Evolutionary conservation across 2,329 filamentous ascomycete species (phyloP).

Genomic region (Colletotrichum sp.): DNA sequence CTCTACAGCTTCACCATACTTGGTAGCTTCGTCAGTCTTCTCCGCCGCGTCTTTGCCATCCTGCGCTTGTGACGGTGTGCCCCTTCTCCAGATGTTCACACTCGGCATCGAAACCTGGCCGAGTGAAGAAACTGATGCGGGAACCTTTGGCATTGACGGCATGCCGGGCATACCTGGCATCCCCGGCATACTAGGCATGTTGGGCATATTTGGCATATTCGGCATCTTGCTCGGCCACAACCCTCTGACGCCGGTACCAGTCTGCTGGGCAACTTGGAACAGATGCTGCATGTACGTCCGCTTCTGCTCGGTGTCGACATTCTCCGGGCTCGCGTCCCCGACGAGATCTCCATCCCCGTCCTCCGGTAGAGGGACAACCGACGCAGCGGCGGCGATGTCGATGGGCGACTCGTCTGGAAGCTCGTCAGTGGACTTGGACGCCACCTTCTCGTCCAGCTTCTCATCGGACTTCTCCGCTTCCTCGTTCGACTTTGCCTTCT

Average conservation of each 20-base stretch:
- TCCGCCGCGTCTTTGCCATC: neutral
- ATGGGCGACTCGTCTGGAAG: constrained; percentile 50
- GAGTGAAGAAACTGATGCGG: constrained; percentile 30
- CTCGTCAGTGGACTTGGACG: constrained; percentile 15
- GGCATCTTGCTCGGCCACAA: constrained; percentile 54
- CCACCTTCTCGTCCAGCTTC: constrained; percentile 17
- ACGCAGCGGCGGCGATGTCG: constrained; percentile 58
- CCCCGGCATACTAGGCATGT: constrained; percentile 33
- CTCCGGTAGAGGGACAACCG: constrained; percentile 51
- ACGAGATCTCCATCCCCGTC: constrained; percentile 41
- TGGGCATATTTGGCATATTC: constrained; percentile 37
- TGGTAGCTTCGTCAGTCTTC: neutral
- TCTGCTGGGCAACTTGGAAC: constrained; percentile 52
- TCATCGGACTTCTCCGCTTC: constrained; percentile 25
- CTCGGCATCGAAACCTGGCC: constrained; percentile 35
- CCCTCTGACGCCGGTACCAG: constrained; percentile 49
- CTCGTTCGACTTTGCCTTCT: constrained; percentile 28
- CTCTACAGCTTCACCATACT: neutral
- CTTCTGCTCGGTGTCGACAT: constrained; percentile 39
- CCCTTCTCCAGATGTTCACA: constrained; percentile 34
- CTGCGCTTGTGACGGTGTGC: neutral
- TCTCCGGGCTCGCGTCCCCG: constrained; percentile 32
- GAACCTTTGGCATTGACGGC: constrained; percentile 33
- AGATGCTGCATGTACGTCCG: constrained; percentile 54
- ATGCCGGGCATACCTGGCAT: constrained; percentile 35